Base-by-base conservation (phyloP, 768 basidiomycete species). In the Dentipellis sp. region DNA sequence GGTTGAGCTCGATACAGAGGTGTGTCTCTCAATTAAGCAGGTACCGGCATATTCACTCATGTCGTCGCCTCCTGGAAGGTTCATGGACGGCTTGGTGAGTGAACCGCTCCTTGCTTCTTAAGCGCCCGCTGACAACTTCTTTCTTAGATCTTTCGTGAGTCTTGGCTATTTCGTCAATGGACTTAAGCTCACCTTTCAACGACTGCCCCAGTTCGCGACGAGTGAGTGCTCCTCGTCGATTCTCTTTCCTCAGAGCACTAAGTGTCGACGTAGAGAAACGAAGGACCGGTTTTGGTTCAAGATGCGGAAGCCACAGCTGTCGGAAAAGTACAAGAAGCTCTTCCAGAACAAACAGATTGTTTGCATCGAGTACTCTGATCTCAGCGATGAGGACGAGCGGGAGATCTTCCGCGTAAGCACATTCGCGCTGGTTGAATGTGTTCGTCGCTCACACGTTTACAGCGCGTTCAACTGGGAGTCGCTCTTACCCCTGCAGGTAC, bases 1-100 rank as follows among this genome's bases (percentile, higher is more conserved):
- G 90, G 22, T 66, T 90, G 49, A 90, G 87, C 0, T 88, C 86
- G 0, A 84, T 92, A 49, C 75, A 82, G 48, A 72, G 78, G 86
- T 86, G 60, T 14, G 81, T 69, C 17, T 1, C 1, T 6, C 19
- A 3, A 22, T 14, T 17, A 50, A 3, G 12, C 4, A 14, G 36
- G 29, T 11, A n/a, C 9, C 2, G 42, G 38, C 39, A 34, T 5
- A 1, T 21, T 47, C 17, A 10, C 42, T 11, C 10, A 35, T 40
- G 37, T 38, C 16, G 16, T 50, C 51, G 34, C 34, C 21, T 56
- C 35, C 38, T 38, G 3, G 22, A 22, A 59, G 58, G 22, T 89
- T 88, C 63, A 80, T 90, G 75, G 75, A 80, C 59, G 88, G 88
- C 16, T 69, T 78, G 64, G 84, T 90, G 23, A 8, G 48, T 50